A percentile compares a stretch with the other conserved stretches of the same genome.
Conservation (phyloP, 139 green algal genomes). For the Chlorella sorokiniana region DNA sequence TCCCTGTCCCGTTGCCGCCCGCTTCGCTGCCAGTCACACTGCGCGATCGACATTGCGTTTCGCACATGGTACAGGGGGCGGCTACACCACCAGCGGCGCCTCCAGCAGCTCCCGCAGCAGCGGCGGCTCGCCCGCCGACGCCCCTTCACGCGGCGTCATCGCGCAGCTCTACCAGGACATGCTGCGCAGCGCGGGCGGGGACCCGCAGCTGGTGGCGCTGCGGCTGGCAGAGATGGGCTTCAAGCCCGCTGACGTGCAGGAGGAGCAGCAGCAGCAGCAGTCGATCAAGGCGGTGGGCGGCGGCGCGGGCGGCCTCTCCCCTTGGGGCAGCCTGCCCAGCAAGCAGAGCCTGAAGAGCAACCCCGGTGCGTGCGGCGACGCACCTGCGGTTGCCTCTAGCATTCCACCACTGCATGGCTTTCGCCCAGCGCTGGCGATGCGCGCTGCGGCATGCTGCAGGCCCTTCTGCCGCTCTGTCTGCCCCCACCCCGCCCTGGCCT, state of each 20-base stretch:
- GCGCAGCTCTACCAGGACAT: constrained; percentile 43
- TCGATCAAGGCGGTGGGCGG: constrained; percentile 21
- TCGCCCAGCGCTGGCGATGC: too few species aligned
- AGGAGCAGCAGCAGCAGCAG: neutral
- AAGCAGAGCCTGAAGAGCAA: neutral
- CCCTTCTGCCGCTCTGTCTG: neutral
- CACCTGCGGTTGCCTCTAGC: too few species aligned
- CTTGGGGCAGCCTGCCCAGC: neutral
- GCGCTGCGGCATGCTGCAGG: too few species aligned
- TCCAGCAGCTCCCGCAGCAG: neutral
- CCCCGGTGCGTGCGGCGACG: neutral
- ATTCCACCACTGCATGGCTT: too few species aligned
- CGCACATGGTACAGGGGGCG: too few species aligned
- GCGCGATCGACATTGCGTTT: too few species aligned
- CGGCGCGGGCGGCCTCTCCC: neutral
- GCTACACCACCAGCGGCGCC: neutral
- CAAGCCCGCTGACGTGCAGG: neutral
- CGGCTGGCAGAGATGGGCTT: constrained; percentile 52
- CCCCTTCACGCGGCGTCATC: neutral
- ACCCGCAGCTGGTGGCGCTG: constrained; percentile 31
- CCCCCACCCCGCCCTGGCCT: neutral
- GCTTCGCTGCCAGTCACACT: too few species aligned
- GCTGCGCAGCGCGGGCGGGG: constrained; percentile 42
- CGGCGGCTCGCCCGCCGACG: neutral
- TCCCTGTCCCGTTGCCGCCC: too few species aligned